Conservation (phyloP, 345 rosid genomes). For the Populus simonii region DNA sequence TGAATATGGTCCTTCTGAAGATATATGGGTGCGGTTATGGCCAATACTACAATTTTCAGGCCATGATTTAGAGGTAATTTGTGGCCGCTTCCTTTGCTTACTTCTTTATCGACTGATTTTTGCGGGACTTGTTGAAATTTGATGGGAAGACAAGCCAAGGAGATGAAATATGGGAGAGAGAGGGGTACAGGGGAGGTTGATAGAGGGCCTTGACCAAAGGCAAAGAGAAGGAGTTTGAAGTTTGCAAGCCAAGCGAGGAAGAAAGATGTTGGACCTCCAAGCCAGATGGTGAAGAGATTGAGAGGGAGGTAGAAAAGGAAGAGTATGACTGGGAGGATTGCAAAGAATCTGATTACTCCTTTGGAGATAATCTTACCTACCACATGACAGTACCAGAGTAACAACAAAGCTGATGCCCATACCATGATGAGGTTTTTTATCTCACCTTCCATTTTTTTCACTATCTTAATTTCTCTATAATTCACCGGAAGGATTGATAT, state of each 20-base stretch:
- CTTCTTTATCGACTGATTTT: neutral
- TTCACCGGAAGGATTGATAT: neutral
- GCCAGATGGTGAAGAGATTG: constrained; percentile 1
- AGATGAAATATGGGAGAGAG: constrained; percentile 11
- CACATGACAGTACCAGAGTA: constrained; percentile 6
- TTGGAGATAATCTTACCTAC: neutral
- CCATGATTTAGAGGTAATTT: constrained; percentile 18
- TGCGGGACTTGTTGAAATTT: constrained; percentile 5
- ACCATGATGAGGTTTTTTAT: neutral
- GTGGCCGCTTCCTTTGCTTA: neutral
- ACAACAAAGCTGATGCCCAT: neutral
- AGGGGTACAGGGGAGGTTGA: constrained; percentile 2
- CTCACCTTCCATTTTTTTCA: constrained; percentile 4
- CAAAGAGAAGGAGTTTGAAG: constrained; percentile 22
- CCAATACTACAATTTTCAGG: constrained; percentile 11
- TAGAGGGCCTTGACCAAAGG: constrained; percentile 19
- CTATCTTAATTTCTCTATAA: neutral
- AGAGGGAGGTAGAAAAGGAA: constrained; percentile 21
- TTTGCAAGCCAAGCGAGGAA: constrained; percentile 20
- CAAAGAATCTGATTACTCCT: neutral
- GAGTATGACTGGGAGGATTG: neutral
- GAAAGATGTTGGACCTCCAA: constrained; percentile 11
- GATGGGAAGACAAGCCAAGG: constrained; percentile 27
- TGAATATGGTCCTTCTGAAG: constrained; percentile 21
- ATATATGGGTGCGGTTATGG: constrained; percentile 5